Conservation (phyloP, 164 flowering plant genomes). For the Berberis thunbergii region DNA sequence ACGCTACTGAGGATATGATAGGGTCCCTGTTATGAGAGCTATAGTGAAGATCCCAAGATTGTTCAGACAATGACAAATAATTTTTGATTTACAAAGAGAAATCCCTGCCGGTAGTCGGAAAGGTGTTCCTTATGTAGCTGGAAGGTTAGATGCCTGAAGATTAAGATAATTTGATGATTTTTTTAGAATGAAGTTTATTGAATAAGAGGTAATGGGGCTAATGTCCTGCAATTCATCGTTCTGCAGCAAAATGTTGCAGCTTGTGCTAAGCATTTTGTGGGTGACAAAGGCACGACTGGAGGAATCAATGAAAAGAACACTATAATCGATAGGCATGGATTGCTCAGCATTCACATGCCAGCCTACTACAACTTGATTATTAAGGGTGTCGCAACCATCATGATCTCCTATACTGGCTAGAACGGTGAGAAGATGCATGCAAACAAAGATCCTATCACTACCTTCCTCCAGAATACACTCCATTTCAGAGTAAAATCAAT, state of each 20-base stretch:
- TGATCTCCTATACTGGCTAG: constrained; percentile 16
- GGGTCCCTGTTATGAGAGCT: constrained; percentile 15
- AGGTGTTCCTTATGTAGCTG: constrained; percentile 11
- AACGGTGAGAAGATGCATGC: constrained; percentile 14
- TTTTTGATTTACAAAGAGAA: constrained; percentile 10
- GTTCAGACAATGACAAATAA: constrained; percentile 12
- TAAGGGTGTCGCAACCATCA: constrained; percentile 13
- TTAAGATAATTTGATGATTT: too few species aligned
- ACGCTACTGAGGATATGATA: neutral
- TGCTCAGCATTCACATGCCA: constrained; percentile 13
- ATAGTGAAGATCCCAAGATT: constrained; percentile 10
- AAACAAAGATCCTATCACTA: constrained; percentile 9
- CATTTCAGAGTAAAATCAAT: constrained; percentile 3
- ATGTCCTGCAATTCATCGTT: neutral
- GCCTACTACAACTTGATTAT: constrained; percentile 9
- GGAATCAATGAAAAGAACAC: constrained; percentile 10
- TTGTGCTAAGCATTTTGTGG: constrained; percentile 14
- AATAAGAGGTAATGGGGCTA: too few species aligned
- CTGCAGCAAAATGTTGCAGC: constrained; percentile 13
- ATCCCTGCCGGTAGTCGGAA: constrained; percentile 1
- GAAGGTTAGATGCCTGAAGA: constrained; percentile 2
- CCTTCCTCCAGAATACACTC: constrained; percentile 6
- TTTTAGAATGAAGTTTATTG: too few species aligned
- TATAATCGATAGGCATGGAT: constrained; percentile 6
- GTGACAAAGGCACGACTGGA: constrained; percentile 12